Evolutionary conservation across 2,329 filamentous ascomycete species (phyloP).

Genomic region (Epichloe scottii): DNA sequence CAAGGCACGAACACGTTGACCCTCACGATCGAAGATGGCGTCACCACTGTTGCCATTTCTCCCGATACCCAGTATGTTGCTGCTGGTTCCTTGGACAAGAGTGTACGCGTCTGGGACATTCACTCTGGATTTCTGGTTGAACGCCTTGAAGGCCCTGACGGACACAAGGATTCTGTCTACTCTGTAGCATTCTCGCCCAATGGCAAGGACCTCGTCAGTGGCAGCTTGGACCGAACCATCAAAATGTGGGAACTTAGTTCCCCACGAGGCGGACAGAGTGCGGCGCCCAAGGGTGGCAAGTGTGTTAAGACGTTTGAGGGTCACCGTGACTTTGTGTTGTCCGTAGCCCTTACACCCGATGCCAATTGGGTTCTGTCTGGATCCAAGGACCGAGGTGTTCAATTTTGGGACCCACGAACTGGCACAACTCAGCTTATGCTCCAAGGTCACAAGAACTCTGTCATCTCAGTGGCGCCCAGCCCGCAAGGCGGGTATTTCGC

Average conservation of each 20-base stretch:
- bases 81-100: conserved; percentile 92
- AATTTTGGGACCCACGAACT: conserved; percentile 95
- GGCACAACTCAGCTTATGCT: conserved; percentile 95
- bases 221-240: conserved; percentile 94
- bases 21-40: conserved; percentile 88
- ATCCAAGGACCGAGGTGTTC: conserved; percentile 92
- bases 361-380: conserved; percentile 93
- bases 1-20: conserved; percentile 70
- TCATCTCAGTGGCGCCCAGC: conserved; percentile 93
- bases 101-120: conserved; percentile 93
- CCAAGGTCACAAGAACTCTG: conserved; percentile 96
- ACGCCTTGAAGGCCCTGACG: conserved; percentile 81
- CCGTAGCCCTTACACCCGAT: conserved; percentile 88
- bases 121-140: conserved; percentile 76
- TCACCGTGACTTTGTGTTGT: conserved; percentile 94
- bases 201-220: conserved; percentile 84
- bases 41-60: conserved; percentile 94
- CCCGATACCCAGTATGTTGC: conserved; percentile 90
- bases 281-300: conserved; percentile 70
- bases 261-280: conserved; percentile 52
- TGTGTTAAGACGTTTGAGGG: conserved; percentile 96
- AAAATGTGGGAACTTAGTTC: conserved; percentile 95
- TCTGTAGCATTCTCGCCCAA: conserved; percentile 92
- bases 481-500: conserved; percentile 82
- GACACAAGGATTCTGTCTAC: conserved; percentile 95